Percentiles rank a stretch among this genome's conserved stretches.
phyloP scores from a whole-genome alignment of 441 rosid genomes.

The Pelargonium citronellum region DNA sequence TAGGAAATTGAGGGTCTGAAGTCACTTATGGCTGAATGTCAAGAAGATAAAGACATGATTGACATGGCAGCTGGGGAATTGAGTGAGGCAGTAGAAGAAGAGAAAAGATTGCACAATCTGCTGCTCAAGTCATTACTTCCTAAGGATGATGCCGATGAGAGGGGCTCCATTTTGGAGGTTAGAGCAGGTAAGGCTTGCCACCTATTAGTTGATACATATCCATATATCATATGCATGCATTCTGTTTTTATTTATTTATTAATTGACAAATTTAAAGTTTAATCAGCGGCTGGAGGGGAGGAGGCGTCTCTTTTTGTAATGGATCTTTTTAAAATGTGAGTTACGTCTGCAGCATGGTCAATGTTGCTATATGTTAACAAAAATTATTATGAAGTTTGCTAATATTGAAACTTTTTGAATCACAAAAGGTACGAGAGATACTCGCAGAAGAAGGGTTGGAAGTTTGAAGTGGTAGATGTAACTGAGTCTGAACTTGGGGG shows the following conservation, averaged over 20 bases:
- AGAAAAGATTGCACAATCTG: conserved; percentile 62
- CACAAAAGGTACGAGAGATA: conserved; percentile 78
- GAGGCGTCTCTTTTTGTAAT: conserved; percentile 95
- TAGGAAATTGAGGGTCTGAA: conserved; percentile 76
- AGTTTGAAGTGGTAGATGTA: conserved; percentile 70
- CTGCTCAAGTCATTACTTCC: conserved; percentile 78
- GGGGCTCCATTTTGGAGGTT: conserved; percentile 94
- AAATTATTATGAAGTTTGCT: not conserved
- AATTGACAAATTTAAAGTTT: conserved; percentile 3
- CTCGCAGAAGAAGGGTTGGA: conserved; percentile 84
- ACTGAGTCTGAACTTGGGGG: conserved; percentile 82
- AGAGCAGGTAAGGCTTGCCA: conserved; percentile 64
- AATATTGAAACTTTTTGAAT: conserved; percentile 12
- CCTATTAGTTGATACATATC: too few relatives aligned
- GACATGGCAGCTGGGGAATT: conserved; percentile 72
- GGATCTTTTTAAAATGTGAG: conserved; percentile 88
- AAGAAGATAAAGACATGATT: conserved; percentile 68
- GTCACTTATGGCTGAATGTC: conserved; percentile 54
- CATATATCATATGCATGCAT: not conserved
- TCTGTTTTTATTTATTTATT: not conserved
- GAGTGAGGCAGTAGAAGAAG: conserved; percentile 49
- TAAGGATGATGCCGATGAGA: conserved; percentile 91
- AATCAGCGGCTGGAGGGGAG: conserved; percentile 84
- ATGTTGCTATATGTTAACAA: not conserved
- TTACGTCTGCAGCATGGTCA: conserved; percentile 16